These are phyloP conservation scores for Camelina sativa DNA, from an alignment of 345 rosid genomes.

Conservation along the genomic window DNA sequence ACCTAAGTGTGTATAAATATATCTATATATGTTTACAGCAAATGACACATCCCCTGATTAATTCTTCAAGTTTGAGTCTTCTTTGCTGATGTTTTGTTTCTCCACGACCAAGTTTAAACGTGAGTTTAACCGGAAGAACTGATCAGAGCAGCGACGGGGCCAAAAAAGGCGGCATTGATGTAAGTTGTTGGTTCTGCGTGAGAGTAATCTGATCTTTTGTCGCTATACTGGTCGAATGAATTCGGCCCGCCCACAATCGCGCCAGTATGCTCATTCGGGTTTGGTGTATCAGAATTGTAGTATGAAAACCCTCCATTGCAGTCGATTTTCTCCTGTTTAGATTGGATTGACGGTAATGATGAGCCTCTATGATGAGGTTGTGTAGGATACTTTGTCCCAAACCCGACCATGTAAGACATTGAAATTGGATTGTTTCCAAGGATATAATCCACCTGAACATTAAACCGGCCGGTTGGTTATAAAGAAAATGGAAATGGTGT, in stretches of 20 bases:
- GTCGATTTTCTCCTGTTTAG: conserved; percentile 51
- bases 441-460: conserved; percentile 69
- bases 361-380: conserved; percentile 83
- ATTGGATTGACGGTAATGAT: conserved; percentile 61
- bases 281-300: conserved; percentile 51
- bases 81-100: not conserved
- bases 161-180: conserved; percentile 65
- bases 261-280: conserved; percentile 70
- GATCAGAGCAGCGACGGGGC: not conserved
- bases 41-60: conserved; percentile 9
- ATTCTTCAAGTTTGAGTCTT: conserved; percentile 11
- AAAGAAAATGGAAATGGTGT: not conserved
- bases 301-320: conserved; percentile 61
- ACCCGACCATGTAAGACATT: conserved; percentile 87
- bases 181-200: conserved; percentile 76
- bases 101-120: not conserved
- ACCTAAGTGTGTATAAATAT: not conserved
- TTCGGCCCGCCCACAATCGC: conserved; percentile 89
- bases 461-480: not conserved
- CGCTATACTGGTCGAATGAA: conserved; percentile 55
- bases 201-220: conserved; percentile 61
- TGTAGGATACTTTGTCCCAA: conserved; percentile 61
- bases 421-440: conserved; percentile 80
- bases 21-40: not conserved
- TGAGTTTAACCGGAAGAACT: conserved; percentile 23